Conservation (phyloP, 1,284 basidiomycete genomes). For the Ustilago loliicola region DNA sequence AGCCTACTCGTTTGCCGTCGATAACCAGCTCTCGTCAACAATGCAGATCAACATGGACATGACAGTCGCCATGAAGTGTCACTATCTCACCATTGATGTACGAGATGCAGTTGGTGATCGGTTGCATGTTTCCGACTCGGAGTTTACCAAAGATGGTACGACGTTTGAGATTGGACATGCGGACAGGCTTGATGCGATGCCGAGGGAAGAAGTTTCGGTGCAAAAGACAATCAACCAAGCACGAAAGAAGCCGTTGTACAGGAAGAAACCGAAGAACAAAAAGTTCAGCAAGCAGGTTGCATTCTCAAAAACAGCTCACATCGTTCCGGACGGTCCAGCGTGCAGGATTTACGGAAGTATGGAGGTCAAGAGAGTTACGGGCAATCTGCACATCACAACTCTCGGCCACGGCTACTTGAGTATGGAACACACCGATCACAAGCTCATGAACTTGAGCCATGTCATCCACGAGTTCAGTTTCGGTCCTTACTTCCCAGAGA, state of each 20-base stretch:
- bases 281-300: conserved; percentile 74
- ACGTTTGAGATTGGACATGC: conserved; percentile 87
- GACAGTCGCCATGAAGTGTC: conserved; percentile 67
- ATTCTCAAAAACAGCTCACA: conserved; percentile 66
- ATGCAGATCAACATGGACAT: conserved; percentile 70
- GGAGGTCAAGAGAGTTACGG: conserved; percentile 89
- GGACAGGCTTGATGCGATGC: conserved; percentile 75
- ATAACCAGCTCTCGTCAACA: conserved; percentile 50
- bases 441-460: conserved; percentile 90
- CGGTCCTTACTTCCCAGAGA: conserved; percentile 94
- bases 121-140: conserved; percentile 81
- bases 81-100: conserved; percentile 83
- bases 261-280: conserved; percentile 40
- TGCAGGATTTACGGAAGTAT: conserved; percentile 89
- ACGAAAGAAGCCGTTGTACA: conserved; percentile 38
- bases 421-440: conserved; percentile 86
- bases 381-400: conserved; percentile 77
- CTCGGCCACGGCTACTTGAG: conserved; percentile 93
- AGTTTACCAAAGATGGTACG: conserved; percentile 82
- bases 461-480: conserved; percentile 97
- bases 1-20: conserved; percentile 57
- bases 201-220: conserved; percentile 60
- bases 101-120: conserved; percentile 93
- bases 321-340: conserved; percentile 73
- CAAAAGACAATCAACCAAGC: conserved; percentile 52